Percentiles rank a stretch among this genome's conserved stretches.
phyloP scores from a whole-genome alignment of 2,329 filamentous ascomycete species.

The Aspergillus ochraceus region DNA sequence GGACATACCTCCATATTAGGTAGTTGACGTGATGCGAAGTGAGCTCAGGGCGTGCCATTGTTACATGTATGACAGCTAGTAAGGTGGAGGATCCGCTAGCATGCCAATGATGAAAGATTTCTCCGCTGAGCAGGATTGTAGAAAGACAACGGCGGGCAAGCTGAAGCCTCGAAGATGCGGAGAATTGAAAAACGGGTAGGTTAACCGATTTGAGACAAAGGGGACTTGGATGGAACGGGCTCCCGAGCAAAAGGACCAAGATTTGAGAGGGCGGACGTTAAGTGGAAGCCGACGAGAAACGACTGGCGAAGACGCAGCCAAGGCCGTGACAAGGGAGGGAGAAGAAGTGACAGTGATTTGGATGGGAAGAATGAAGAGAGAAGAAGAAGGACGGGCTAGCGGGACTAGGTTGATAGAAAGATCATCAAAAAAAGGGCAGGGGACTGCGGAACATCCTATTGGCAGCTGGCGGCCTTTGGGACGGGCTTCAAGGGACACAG shows the following conservation, averaged over 20 bases:
- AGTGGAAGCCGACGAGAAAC: neutral
- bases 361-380: constrained; percentile 8
- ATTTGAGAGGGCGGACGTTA: constrained; percentile 3
- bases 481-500: neutral
- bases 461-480: constrained; percentile 6
- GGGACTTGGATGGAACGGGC: neutral
- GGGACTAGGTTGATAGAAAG: constrained; percentile 3
- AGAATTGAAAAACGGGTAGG: constrained; percentile 4
- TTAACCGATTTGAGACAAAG: constrained; percentile 3
- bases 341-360: neutral
- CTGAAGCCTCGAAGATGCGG: constrained; percentile 5
- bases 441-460: constrained; percentile 12
- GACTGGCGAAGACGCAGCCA: neutral
- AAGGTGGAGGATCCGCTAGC: constrained; percentile 25
- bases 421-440: constrained; percentile 17
- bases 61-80: constrained; percentile 44
- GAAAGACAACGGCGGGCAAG: neutral
- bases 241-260: constrained; percentile 1
- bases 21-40: constrained; percentile 65
- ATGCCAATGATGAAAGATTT: constrained; percentile 30
- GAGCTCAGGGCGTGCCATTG: constrained; percentile 45
- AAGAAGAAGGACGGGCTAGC: constrained; percentile 9
- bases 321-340: constrained; percentile 1
- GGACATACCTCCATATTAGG: constrained; percentile 64
- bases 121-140: constrained; percentile 18